Percentiles rank a stretch among this genome's conserved stretches.
These are phyloP conservation scores for Penicillium mononematosum DNA, from an alignment of 495 filamentous ascomycete species.

Conservation along the genomic window DNA sequence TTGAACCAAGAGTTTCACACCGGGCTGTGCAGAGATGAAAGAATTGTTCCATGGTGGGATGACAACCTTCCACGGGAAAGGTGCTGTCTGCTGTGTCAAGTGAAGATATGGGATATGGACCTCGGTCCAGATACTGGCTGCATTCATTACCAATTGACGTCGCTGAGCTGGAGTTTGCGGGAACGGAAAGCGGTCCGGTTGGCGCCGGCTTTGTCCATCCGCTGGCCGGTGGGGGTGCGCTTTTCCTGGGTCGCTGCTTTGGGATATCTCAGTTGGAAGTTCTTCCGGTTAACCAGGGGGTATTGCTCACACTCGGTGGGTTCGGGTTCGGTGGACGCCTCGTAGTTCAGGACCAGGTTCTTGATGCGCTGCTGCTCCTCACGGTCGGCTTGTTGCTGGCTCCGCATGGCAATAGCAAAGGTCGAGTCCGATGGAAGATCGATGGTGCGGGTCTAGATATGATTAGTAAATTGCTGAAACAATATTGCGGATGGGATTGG, in stretches of 20 bases:
- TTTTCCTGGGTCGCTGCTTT: constrained; percentile 34
- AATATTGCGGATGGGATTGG: too few species aligned
- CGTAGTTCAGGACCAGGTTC: constrained; percentile 93
- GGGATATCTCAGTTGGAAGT: constrained; percentile 11
- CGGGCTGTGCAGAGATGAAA: not conserved
- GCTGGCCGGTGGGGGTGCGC: constrained; percentile 35
- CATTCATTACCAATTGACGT: constrained; percentile 88
- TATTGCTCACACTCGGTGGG: constrained; percentile 61
- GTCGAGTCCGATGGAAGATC: constrained; percentile 92
- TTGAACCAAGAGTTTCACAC: constrained; percentile 7
- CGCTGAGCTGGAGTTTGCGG: constrained; percentile 88
- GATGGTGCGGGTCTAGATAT: constrained; percentile 78
- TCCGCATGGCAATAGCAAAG: constrained; percentile 94
- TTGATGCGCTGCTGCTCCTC: constrained; percentile 99
- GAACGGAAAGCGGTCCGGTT: constrained; percentile 78
- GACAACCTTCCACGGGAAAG: not conserved
- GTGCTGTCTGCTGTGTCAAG: constrained; percentile 8
- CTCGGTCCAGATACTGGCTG: not conserved
- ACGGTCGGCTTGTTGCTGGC: constrained; percentile 87
- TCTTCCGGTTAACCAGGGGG: constrained; percentile 11
- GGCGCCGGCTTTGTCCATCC: constrained; percentile 65
- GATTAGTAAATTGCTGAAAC: constrained; percentile 2
- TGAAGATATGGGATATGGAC: constrained; percentile 7
- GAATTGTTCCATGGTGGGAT: not conserved
- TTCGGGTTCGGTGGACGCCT: constrained; percentile 76